Conservation (phyloP, 2,329 filamentous ascomycete genomes). For the Bipolaris gigantea region DNA sequence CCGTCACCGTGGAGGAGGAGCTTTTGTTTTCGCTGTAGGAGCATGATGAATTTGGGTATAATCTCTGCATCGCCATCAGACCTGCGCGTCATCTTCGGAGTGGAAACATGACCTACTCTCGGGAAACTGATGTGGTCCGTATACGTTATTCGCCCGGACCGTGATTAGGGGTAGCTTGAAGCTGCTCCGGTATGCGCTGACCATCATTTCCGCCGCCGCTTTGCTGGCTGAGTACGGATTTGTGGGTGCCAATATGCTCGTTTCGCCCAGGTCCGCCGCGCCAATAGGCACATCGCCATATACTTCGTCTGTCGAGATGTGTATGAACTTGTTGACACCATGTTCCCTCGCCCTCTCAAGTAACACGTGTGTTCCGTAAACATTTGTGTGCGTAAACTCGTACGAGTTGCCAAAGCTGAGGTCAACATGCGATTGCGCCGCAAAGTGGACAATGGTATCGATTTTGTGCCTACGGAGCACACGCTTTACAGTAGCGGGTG, state of each 20-base stretch:
- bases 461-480: constrained; percentile 72
- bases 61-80: constrained; percentile 62
- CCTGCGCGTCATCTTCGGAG: no score
- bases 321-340: constrained; percentile 72
- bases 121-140: constrained; percentile 80
- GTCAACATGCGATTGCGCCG: constrained; percentile 83
- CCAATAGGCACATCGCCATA: constrained; percentile 78
- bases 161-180: constrained; percentile 81
- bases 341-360: constrained; percentile 75
- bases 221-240: constrained; percentile 83
- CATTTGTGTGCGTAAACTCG: constrained; percentile 78
- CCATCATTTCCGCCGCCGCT: constrained; percentile 80
- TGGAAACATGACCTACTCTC: constrained; percentile 64
- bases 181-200: constrained; percentile 83
- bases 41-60: constrained; percentile 78
- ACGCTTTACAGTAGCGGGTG: constrained; percentile 68
- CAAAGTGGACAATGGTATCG: constrained; percentile 82
- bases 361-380: constrained; percentile 81
- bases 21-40: constrained; percentile 67
- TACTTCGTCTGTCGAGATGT: constrained; percentile 83
- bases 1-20: constrained; percentile 78
- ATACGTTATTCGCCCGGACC: constrained; percentile 82
- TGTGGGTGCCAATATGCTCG: constrained; percentile 74
- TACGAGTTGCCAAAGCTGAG: constrained; percentile 82
- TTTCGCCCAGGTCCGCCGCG: constrained; percentile 71